Percentiles rank a stretch among this genome's conserved stretches.
These are phyloP conservation scores for Aureobasidium uvarum DNA, from an alignment of 2,329 filamentous ascomycete genomes.

Conservation along the genomic window DNA sequence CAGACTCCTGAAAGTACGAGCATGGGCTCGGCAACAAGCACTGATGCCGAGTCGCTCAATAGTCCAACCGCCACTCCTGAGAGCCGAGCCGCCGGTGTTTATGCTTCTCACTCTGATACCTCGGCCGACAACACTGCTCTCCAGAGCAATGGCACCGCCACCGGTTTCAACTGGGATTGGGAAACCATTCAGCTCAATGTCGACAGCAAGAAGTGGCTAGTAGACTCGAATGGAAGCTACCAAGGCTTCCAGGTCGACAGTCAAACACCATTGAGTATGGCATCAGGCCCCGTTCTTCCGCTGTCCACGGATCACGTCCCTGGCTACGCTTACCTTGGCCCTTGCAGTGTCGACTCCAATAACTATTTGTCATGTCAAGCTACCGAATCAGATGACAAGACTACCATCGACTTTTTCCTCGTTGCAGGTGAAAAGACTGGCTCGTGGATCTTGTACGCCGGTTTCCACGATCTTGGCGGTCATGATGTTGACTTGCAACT, in stretches of 20 bases:
- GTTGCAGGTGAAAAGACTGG: neutral
- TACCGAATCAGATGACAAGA: neutral
- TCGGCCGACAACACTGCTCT: conserved; percentile 10
- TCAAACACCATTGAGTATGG: neutral
- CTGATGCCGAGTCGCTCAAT: neutral
- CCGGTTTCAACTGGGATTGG: conserved; percentile 14
- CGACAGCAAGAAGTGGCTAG: neutral
- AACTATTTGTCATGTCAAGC: neutral
- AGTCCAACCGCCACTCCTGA: neutral
- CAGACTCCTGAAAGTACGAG: neutral
- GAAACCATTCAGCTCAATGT: neutral
- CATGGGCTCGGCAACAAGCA: neutral
- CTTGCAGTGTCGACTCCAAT: neutral
- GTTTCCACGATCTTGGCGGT: neutral
- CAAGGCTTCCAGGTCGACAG: neutral
- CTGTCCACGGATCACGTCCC: neutral
- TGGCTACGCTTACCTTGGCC: conserved; percentile 10
- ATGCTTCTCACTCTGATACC: conserved; percentile 9
- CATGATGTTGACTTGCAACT: conserved; percentile 6
- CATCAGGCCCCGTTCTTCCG: conserved; percentile 1
- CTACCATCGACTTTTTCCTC: conserved; percentile 7
- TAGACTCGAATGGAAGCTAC: conserved; percentile 1
- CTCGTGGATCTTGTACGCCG: conserved; percentile 15
- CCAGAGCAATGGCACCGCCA: conserved; percentile 5
- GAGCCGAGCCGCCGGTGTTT: neutral